Evolutionary conservation across 495 filamentous ascomycete genomes (phyloP).

Genomic region (Filosporella fistucella): DNA sequence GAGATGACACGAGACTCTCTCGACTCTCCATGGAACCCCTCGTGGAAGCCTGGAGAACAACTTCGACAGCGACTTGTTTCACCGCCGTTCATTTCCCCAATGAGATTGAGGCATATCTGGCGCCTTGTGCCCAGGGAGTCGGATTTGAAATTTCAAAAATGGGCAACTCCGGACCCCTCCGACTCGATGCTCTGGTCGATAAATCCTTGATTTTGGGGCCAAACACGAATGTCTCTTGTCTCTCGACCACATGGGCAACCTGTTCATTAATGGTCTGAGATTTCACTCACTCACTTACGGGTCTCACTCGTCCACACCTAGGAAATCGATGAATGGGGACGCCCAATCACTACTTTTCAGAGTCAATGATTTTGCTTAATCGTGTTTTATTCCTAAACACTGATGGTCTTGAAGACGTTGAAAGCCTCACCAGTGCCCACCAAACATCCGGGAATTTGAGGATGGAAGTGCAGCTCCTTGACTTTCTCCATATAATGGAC

Average conservation of each 20-base stretch:
- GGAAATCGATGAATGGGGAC: too few relatives aligned
- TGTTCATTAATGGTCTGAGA: background rate
- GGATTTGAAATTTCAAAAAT: background rate
- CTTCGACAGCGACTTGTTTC: background rate
- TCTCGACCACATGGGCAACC: background rate
- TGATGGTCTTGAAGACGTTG: constrained; percentile 67
- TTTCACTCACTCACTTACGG: too few relatives aligned
- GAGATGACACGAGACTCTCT: background rate
- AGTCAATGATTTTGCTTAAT: too few relatives aligned
- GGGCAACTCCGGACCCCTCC: background rate
- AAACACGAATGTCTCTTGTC: background rate
- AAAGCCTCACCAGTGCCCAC: constrained; percentile 91
- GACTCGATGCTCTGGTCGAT: background rate
- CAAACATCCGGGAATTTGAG: constrained; percentile 87
- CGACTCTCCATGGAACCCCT: constrained; percentile 1
- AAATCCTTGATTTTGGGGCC: background rate
- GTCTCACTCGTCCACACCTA: too few relatives aligned
- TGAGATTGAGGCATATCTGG: constrained; percentile 3
- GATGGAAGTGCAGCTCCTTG: constrained; percentile 96
- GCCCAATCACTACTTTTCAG: too few relatives aligned
- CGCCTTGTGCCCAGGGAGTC: background rate
- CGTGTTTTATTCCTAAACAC: constrained; percentile 43
- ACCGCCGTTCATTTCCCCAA: background rate
- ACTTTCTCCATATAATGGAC: constrained; percentile 92
- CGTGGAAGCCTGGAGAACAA: constrained; percentile 4